These are phyloP conservation scores for Hyaloscypha hepaticicola DNA, from an alignment of 495 filamentous ascomycete species.

Conservation along the genomic window DNA sequence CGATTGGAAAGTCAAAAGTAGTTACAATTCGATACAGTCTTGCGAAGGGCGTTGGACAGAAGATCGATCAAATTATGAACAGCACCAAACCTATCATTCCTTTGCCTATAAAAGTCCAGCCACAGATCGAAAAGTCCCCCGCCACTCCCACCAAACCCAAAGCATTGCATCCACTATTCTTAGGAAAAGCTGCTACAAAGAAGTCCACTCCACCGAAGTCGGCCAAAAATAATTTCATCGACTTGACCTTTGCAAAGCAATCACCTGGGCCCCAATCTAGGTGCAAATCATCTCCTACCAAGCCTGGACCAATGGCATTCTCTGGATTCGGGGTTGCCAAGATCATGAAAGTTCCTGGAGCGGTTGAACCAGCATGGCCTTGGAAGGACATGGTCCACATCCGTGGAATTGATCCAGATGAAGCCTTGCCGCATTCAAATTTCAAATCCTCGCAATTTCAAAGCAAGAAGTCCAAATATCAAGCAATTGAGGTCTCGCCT, in stretches of 20 bases:
- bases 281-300: constrained; percentile 16
- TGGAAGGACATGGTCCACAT: constrained; percentile 62
- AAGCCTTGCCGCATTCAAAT: neutral
- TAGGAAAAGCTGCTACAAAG: constrained; percentile 17
- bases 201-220: neutral
- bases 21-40: constrained; percentile 20
- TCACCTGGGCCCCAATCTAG: neutral
- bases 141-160: neutral
- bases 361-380: constrained; percentile 68
- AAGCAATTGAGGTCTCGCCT: constrained; percentile 40
- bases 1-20: constrained; percentile 24
- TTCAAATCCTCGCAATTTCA: constrained; percentile 2
- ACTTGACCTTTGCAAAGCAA: neutral
- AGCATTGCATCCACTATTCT: constrained; percentile 26
- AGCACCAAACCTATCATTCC: constrained; percentile 5
- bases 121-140: constrained; percentile 21
- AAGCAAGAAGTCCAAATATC: constrained; percentile 50
- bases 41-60: constrained; percentile 37
- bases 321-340: constrained; percentile 26
- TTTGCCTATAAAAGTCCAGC: constrained; percentile 16
- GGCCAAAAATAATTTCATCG: neutral
- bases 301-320: neutral
- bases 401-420: constrained; percentile 34
- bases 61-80: constrained; percentile 43
- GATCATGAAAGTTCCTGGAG: constrained; percentile 57